Base-by-base conservation (phyloP, 2,329 filamentous ascomycete genomes). In the Neocucurbitaria cava region DNA sequence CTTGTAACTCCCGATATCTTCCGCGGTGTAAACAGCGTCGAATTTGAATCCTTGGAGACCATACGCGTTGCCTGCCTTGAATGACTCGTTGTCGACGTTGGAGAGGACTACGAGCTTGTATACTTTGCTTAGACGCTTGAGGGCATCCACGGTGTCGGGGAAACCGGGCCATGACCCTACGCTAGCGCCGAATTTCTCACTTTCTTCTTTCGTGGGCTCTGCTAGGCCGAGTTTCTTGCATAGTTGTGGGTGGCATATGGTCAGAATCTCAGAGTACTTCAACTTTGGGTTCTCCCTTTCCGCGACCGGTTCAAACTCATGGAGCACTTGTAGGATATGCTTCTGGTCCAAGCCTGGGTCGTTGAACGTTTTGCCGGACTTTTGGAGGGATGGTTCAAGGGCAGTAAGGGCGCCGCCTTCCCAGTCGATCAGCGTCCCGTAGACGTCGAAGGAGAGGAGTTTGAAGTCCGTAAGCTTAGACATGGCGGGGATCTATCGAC, bases 391-490 rank as follows among this genome's bases (percentile, higher is more conserved):
- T 0, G 83, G 80, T 21, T 80, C 69, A 1, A 92, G 79, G 3
- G 83, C 80, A 2, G 74, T 61, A 46, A 83, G 74, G 52, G 91
- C 83, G 54, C 89, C 89, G n/a, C 78, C 71, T 72, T 92, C 88
- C 89, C 89, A 92, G 78, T 93, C 89, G 56, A 93, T 85, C 3
- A 93, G 82, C 0, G 90, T 94, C 72, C 90, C 89, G 73, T 90
- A 93, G 78, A 89, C 87, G 76, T 94, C 90, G 76, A 93, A 92
- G 66, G 86, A 87, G 45, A 91, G 83, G 54, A 85, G 75, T 21
- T 75, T 76, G 70, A 80, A 83, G 48, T 77, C 68, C 26, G 68
- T 74, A 26, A 77, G 69, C 31, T 69, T 72, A 18, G 70, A 64
- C 70, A 74, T 74, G 36, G 9, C 51, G 45, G 31, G 13, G 31